Percentiles rank a stretch among this genome's conserved stretches.
Conservation (phyloP, 169 alveolate species). For the Cryptosporidium muris region DNA sequence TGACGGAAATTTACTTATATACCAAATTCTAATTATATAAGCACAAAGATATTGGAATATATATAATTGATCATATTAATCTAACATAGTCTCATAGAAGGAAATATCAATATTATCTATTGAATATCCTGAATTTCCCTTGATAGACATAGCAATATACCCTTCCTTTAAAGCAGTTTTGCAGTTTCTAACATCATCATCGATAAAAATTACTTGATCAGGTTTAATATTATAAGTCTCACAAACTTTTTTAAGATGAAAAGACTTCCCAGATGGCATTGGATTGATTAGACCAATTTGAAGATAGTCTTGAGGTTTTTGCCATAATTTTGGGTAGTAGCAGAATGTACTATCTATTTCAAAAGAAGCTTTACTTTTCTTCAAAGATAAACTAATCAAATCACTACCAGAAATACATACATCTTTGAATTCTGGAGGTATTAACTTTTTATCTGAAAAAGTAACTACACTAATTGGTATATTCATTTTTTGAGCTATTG, state of each 20-base stretch:
- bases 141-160: conserved; percentile 31
- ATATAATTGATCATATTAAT: background rate
- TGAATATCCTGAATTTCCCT: conserved; percentile 45
- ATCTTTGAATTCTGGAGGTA: conserved; percentile 18
- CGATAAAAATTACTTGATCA: conserved; percentile 35
- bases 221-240: conserved; percentile 3
- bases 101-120: background rate
- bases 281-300: conserved; percentile 24
- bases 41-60: too few relatives aligned
- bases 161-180: conserved; percentile 42
- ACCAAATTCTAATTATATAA: too few relatives aligned
- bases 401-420: conserved; percentile 43
- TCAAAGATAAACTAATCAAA: conserved; percentile 27
- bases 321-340: conserved; percentile 62
- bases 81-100: conserved; percentile 15
- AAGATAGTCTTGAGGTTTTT: background rate
- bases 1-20: too few relatives aligned
- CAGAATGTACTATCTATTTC: conserved; percentile 9
- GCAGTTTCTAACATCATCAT: conserved; percentile 54
- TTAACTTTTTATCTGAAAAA: conserved; percentile 45
- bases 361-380: conserved; percentile 24
- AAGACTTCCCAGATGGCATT: conserved; percentile 49
- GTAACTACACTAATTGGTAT: conserved; percentile 55
- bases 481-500: conserved; percentile 2
- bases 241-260: conserved; percentile 21